Percentiles rank a stretch among this genome's conserved stretches.
phyloP scores from a whole-genome alignment of 495 filamentous ascomycete species.

The Rhypophila decipiens region DNA sequence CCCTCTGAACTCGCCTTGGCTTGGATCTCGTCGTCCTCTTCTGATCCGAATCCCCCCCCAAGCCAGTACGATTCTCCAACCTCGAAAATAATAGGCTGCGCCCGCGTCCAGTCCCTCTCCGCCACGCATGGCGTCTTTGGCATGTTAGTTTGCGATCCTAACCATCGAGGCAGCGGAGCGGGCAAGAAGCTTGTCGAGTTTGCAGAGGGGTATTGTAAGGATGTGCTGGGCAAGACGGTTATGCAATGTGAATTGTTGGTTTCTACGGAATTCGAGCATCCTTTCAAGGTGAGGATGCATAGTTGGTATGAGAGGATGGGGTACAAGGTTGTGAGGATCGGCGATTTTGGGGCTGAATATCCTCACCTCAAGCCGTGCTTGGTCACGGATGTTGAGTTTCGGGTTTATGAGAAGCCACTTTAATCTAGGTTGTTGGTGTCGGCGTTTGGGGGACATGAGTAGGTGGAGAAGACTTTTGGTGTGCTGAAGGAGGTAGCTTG shows the following conservation, averaged over 20 bases:
- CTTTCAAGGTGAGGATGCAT: conserved; percentile 6
- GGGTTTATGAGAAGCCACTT: conserved; percentile 11
- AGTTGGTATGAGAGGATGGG: conserved; percentile 12
- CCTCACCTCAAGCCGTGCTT: conserved; percentile 1
- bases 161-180: neutral
- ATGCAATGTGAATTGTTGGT: conserved; percentile 10
- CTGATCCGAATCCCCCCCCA: neutral
- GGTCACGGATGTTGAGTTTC: conserved; percentile 4
- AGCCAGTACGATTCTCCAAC: neutral
- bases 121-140: conserved; percentile 2
- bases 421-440: too few species aligned
- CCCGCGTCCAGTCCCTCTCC: neutral
- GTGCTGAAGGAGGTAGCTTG: too few species aligned
- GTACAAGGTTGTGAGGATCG: conserved; percentile 5
- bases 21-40: neutral
- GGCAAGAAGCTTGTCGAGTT: conserved; percentile 1
- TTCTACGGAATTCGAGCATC: conserved; percentile 2
- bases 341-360: conserved; percentile 4
- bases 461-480: too few species aligned
- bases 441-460: too few species aligned
- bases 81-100: conserved; percentile 1
- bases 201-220: neutral
- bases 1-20: conserved; percentile 10
- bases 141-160: conserved; percentile 6
- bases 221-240: neutral